Conservation (phyloP, 179 eudicot species). For the Patellifolia procumbens region DNA sequence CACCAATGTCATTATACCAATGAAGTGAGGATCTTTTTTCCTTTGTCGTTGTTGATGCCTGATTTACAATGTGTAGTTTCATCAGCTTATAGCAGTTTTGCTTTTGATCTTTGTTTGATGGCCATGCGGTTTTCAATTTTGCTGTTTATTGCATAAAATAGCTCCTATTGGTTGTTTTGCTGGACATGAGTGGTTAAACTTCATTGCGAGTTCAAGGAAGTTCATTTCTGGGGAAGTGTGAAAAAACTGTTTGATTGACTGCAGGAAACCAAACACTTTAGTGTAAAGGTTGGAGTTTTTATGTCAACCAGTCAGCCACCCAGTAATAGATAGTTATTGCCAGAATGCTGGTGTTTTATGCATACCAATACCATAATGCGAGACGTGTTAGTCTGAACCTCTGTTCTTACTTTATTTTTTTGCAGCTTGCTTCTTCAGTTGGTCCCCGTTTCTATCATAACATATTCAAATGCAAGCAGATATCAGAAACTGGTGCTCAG, state of each 20-base stretch:
- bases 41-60: not conserved
- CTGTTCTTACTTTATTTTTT: constrained; percentile 9
- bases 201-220: not conserved
- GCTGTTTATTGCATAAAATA: not conserved
- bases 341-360: not conserved
- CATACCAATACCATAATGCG: not conserved
- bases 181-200: not conserved
- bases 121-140: not conserved
- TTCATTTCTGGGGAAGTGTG: not conserved
- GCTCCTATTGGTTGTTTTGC: not conserved
- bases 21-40: not conserved
- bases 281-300: too few relatives aligned
- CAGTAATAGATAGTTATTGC: not conserved
- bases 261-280: not conserved
- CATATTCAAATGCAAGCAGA: constrained; percentile 96
- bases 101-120: not conserved
- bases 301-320: not conserved
- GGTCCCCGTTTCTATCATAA: constrained; percentile 94
- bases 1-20: not conserved
- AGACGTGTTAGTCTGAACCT: constrained; percentile 6
- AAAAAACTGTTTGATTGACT: not conserved
- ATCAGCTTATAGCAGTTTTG: not conserved
- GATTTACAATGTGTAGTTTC: not conserved
- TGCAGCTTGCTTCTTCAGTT: constrained; percentile 96
- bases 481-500: constrained; percentile 99